These are phyloP conservation scores for Stachybotrys elegans DNA, from an alignment of 2,329 filamentous ascomycete genomes.

Conservation along the genomic window DNA sequence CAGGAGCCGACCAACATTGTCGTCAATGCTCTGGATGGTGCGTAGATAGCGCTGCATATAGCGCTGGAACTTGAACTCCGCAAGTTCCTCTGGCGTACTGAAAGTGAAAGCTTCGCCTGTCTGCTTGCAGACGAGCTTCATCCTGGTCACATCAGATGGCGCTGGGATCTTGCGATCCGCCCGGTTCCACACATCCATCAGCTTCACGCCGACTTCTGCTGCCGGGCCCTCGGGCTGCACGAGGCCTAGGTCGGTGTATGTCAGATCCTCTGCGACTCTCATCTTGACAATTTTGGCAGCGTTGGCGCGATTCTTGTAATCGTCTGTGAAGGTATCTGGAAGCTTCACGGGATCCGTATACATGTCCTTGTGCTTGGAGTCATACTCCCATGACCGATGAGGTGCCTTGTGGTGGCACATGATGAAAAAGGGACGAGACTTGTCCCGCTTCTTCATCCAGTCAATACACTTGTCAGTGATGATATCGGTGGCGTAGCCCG, in stretches of 20 bases:
- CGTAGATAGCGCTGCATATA: conserved; percentile 53
- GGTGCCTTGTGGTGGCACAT: conserved; percentile 55
- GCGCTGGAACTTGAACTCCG: conserved; percentile 50
- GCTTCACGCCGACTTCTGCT: conserved; percentile 27
- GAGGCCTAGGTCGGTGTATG: conserved; percentile 45
- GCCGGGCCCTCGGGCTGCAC: conserved; percentile 48
- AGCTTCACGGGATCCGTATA: conserved; percentile 37
- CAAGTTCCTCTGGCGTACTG: conserved; percentile 31
- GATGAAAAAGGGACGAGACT: conserved; percentile 42
- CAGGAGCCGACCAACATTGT: conserved; percentile 44
- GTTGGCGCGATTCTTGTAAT: conserved; percentile 48
- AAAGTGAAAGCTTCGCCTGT: conserved; percentile 42
- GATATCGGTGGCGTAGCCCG: conserved; percentile 46
- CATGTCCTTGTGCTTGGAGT: conserved; percentile 41
- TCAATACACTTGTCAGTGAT: conserved; percentile 45
- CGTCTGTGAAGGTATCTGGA: conserved; percentile 47
- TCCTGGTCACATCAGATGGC: conserved; percentile 9
- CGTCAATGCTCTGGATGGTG: conserved; percentile 46
- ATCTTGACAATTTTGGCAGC: conserved; percentile 46
- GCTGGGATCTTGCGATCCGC: conserved; percentile 21
- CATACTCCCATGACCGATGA: conserved; percentile 46
- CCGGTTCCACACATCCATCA: conserved; percentile 19
- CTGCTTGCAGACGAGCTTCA: conserved; percentile 38
- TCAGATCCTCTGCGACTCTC: conserved; percentile 45
- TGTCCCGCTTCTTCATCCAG: conserved; percentile 29